phyloP scores from a whole-genome alignment of 2,329 filamentous ascomycete species.

The Apiospora arundinis region DNA sequence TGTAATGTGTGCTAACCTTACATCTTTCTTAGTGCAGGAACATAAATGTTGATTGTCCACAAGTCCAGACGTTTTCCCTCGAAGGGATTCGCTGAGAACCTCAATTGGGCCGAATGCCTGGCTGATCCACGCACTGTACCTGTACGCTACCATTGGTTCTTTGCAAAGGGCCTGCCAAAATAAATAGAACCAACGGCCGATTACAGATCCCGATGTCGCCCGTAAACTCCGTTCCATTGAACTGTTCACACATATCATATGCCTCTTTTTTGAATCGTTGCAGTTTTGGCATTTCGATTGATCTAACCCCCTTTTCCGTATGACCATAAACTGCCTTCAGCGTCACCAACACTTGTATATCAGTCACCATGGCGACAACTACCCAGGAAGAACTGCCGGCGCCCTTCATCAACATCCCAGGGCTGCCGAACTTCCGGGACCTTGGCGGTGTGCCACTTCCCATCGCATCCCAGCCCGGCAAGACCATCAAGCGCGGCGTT shows the following conservation, averaged over 20 bases:
- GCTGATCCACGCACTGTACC: neutral
- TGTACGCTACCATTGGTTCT: neutral
- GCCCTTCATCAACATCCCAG: constrained; percentile 59
- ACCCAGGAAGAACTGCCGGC: constrained; percentile 34
- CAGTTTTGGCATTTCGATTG: neutral
- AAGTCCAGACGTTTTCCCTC: neutral
- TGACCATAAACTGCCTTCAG: neutral
- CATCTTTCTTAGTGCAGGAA: neutral
- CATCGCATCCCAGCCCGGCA: constrained; percentile 41
- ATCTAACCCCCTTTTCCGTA: neutral
- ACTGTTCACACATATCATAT: neutral
- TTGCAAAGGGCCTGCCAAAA: neutral
- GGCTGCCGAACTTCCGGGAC: constrained; percentile 73
- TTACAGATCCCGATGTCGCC: neutral
- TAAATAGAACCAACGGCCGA: neutral
- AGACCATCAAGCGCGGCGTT: constrained; percentile 56
- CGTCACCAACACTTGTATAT: neutral
- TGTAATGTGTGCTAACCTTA: neutral
- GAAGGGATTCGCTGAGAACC: neutral
- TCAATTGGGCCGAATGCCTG: too few relatives aligned
- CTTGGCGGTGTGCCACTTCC: constrained; percentile 61
- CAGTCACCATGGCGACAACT: constrained; percentile 46
- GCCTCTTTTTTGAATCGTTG: neutral
- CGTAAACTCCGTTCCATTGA: neutral
- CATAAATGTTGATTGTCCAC: neutral